Percentiles rank a stretch among this genome's conserved stretches.
These are phyloP conservation scores for Tuber melanosporum DNA, from an alignment of 495 filamentous ascomycete species.

Conservation along the genomic window DNA sequence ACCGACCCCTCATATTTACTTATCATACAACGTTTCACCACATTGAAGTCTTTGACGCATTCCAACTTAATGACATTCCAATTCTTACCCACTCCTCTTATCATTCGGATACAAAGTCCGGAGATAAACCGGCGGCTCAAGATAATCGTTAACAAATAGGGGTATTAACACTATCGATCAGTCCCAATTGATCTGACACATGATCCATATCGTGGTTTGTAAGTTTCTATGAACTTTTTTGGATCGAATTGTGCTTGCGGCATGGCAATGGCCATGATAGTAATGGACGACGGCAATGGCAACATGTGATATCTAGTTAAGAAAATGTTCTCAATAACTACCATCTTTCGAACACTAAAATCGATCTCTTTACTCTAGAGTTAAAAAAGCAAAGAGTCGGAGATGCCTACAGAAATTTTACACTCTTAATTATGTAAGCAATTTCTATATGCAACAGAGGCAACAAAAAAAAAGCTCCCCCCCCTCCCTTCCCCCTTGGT, in stretches of 20 bases:
- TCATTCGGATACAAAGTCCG: background rate
- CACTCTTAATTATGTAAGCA: constrained; percentile 2
- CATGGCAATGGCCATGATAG: background rate
- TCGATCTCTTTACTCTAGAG: background rate
- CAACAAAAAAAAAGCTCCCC: background rate
- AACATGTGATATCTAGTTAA: background rate
- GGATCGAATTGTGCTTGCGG: background rate
- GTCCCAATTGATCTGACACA: background rate
- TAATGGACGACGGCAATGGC: background rate
- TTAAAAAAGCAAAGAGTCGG: background rate
- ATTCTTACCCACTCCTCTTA: background rate
- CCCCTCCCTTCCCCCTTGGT: background rate
- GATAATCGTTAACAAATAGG: background rate
- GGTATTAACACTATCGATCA: background rate
- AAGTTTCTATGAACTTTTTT: background rate
- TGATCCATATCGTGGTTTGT: background rate
- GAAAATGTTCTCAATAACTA: background rate
- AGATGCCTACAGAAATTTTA: background rate
- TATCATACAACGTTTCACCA: background rate
- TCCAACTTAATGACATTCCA: background rate
- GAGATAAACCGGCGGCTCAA: background rate
- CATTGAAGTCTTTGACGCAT: background rate
- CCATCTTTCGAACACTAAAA: background rate
- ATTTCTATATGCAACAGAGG: background rate
- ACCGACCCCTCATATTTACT: constrained; percentile 1